Base-by-base conservation (phyloP, 305 asterid species). In the Stenogyne calaminthoides region DNA sequence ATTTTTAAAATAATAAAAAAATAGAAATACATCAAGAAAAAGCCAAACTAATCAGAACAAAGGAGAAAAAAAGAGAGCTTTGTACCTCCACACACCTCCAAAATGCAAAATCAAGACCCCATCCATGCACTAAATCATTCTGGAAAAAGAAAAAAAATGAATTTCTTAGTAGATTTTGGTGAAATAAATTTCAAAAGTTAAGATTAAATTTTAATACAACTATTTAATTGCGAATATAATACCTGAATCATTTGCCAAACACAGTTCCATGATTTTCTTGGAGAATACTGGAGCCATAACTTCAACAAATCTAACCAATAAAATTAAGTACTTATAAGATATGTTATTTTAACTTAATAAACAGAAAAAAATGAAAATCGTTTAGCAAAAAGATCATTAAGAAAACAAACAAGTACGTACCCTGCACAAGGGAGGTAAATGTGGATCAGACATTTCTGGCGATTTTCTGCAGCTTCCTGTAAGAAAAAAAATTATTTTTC, bases 261-360 rank as follows among this genome's bases (percentile, higher is more conserved):
- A 71, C 90, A 85, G 18, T 69, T 82, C 88, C 90, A 81, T 58
- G 88, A 68, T 36, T 79, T 72, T 55, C 84, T 78, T 47, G 88
- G n/a, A 81, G 75, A 83, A 85, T 11, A 85, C 89, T 25, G 89
- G 89, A 27, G 88, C 89, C 89, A 85, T 85, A 15, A 85, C 80
- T 64, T 85, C 90, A 59, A 85, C 82, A 85, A 85, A 83, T 18
- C 90, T 85, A 70, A 39, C 22, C 62, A 3, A 18, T 5, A 5
- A 42, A 37, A 10, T 57, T 14, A 7, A 4, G 46, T 34, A 59
- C 9, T 49, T 3, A 49, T 10, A 49, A 39, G 19, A 40, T 40
- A 44, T 7, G 51, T 27, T 62, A 15, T 44, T 16, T 20, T 18
- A 4, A 5, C 32, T 67, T 12, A 19, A 62, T 3, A 52, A 4